phyloP scores from a whole-genome alignment of 352 stramenopile species.

The Peronospora farinosa region DNA sequence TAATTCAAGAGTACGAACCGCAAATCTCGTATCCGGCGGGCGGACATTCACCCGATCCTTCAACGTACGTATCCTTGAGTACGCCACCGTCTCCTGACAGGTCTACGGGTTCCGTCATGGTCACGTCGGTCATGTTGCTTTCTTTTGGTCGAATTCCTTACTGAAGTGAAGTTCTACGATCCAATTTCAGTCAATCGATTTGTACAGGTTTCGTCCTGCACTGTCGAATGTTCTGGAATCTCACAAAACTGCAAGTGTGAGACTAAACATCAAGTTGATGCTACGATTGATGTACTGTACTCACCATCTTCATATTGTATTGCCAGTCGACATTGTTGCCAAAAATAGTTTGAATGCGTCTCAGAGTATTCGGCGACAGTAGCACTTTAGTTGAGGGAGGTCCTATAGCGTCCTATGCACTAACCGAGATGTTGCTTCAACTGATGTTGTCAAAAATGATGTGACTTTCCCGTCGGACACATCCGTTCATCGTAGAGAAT shows the following conservation, averaged over 20 bases:
- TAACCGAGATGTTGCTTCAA: not conserved
- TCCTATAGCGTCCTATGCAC: not conserved
- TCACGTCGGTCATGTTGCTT: slow-evolving; percentile 32
- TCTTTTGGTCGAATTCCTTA: slow-evolving; percentile 18
- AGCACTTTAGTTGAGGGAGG: not conserved
- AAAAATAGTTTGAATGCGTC: no score
- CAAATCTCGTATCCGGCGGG: slow-evolving; percentile 77
- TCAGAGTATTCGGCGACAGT: not conserved
- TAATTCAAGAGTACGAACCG: slow-evolving; percentile 29
- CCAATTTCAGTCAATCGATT: slow-evolving; percentile 3
- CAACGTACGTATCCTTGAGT: slow-evolving; percentile 88
- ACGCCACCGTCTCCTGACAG: slow-evolving; percentile 87
- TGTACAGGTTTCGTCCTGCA: slow-evolving; percentile 1
- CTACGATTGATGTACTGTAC: no score
- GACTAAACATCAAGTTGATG: not conserved
- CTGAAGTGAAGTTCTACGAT: slow-evolving; percentile 17
- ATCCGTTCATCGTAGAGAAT: slow-evolving; percentile 64
- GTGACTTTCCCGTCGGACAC: slow-evolving; percentile 47
- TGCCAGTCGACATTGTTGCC: no score
- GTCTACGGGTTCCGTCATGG: slow-evolving; percentile 46
- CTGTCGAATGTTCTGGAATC: slow-evolving; percentile 41
- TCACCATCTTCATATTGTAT: no score
- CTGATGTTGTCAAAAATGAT: slow-evolving; percentile 16
- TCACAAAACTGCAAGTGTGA: not conserved
- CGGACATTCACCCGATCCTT: slow-evolving; percentile 80